Conservation (phyloP, 2,329 filamentous ascomycete genomes). For the Curvularia verruculosa region DNA sequence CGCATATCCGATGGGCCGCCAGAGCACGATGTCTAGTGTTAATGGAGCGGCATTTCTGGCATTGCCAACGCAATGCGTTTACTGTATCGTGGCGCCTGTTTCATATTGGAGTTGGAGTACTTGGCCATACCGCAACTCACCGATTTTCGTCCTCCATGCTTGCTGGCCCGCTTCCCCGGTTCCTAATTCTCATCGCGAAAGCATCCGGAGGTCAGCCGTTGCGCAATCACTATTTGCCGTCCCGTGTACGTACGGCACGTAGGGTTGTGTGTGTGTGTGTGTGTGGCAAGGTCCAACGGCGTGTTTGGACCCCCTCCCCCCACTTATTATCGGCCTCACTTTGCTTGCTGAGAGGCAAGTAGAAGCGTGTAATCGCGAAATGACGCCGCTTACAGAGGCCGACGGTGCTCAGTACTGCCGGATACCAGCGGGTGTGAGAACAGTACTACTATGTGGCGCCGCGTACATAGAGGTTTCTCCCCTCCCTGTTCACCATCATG, state of each 20-base stretch:
- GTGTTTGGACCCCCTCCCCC: constrained; percentile 9
- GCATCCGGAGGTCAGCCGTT: constrained; percentile 19
- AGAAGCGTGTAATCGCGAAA: not conserved
- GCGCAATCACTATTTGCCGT: constrained; percentile 23
- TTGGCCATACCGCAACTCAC: constrained; percentile 18
- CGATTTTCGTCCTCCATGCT: constrained; percentile 18
- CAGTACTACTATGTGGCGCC: constrained; percentile 1
- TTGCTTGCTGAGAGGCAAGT: not conserved
- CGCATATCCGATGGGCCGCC: constrained; percentile 17
- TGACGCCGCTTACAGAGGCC: not conserved
- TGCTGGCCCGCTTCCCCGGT: constrained; percentile 25
- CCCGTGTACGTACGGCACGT: constrained; percentile 12
- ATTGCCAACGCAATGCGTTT: not conserved
- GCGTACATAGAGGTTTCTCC: not conserved
- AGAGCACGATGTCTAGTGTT: constrained; percentile 20
- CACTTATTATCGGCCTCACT: constrained; percentile 4
- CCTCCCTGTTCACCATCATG: not conserved
- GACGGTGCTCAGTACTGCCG: not conserved
- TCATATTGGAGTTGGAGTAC: constrained; percentile 9
- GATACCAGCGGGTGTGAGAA: not conserved
- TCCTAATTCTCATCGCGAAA: constrained; percentile 14
- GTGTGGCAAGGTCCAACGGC: constrained; percentile 13
- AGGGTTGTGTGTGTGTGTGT: constrained; percentile 17
- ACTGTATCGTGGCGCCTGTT: constrained; percentile 12
- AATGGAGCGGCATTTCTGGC: not conserved